A percentile compares a stretch with the other conserved stretches of the same genome.
Evolutionary conservation across 495 filamentous ascomycete species (phyloP).

Genomic region (Aspergillus cristatus): DNA sequence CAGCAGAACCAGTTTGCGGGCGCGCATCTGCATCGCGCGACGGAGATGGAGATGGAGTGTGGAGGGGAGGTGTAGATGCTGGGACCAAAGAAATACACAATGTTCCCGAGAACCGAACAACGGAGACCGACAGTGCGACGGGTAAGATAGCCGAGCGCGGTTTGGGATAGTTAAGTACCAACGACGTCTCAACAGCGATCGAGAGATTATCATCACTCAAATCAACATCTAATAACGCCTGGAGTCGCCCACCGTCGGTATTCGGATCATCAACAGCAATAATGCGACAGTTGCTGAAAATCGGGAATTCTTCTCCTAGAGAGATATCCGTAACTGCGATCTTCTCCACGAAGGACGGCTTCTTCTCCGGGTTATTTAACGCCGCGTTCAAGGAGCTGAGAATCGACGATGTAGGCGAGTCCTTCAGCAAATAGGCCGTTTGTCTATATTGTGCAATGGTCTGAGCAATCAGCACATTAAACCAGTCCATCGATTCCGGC

Average conservation of each 20-base stretch:
- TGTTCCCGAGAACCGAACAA: conserved; percentile 91
- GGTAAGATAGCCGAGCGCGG: conserved; percentile 83
- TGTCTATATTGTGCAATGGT: conserved; percentile 91
- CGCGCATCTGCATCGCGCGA: conserved; percentile 7
- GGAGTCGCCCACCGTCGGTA: conserved; percentile 56
- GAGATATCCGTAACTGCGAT: conserved; percentile 89
- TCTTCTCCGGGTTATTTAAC: conserved; percentile 68
- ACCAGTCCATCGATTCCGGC: conserved; percentile 98
- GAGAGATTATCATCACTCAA: conserved; percentile 87
- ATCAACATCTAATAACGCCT: conserved; percentile 94
- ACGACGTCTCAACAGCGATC: conserved; percentile 83
- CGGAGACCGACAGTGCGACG: conserved; percentile 80
- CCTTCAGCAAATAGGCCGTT: conserved; percentile 76
- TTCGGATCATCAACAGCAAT: conserved; percentile 50
- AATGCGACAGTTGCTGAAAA: conserved; percentile 96
- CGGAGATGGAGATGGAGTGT: conserved; percentile 25
- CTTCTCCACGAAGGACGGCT: conserved; percentile 85
- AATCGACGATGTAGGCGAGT: conserved; percentile 59
- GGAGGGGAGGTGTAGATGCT: conserved; percentile 33
- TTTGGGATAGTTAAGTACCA: conserved; percentile 89
- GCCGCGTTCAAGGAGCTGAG: conserved; percentile 85
- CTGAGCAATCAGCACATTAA: conserved; percentile 95
- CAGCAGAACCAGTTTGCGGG: conserved; percentile 8
- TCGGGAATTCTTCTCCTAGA: conserved; percentile 93
- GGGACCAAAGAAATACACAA: conserved; percentile 88